A percentile compares a stretch with the other conserved stretches of the same genome.
Evolutionary conservation across 805 yeast species (phyloP).

Genomic region (Ogataea neopini): DNA sequence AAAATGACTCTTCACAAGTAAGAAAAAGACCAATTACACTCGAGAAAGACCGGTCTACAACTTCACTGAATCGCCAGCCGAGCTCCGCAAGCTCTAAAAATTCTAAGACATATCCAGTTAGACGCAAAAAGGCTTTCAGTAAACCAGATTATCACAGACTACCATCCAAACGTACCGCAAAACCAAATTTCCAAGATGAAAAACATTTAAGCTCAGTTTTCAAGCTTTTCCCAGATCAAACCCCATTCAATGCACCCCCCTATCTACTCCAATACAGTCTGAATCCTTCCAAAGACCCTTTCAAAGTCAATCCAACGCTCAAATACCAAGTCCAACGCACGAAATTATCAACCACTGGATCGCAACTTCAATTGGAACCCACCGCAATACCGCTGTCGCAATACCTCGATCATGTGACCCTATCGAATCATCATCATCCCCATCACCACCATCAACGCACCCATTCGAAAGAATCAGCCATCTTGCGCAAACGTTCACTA

Average conservation of each 20-base stretch:
- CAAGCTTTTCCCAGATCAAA: slow-evolving; percentile 17
- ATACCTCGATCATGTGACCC: slow-evolving; percentile 9
- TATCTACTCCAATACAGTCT: slow-evolving; percentile 24
- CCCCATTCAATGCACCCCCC: slow-evolving; percentile 17
- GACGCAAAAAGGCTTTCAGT: slow-evolving; percentile 15
- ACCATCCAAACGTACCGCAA: slow-evolving; percentile 7
- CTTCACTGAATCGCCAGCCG: slow-evolving; percentile 5
- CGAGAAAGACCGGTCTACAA: not conserved
- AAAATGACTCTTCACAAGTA: not conserved
- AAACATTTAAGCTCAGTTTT: slow-evolving; percentile 20
- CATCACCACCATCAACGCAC: not conserved
- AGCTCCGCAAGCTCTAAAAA: slow-evolving; percentile 6
- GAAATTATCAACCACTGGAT: slow-evolving; percentile 6
- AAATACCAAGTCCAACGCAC: slow-evolving; percentile 22
- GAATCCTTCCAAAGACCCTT: slow-evolving; percentile 12
- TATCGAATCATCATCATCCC: not conserved
- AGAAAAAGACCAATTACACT: not conserved
- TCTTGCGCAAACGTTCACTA: slow-evolving; percentile 9
- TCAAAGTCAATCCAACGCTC: slow-evolving; percentile 26
- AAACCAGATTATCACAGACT: slow-evolving; percentile 16
- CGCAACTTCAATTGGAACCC: slow-evolving; percentile 17
- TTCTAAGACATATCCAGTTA: slow-evolving; percentile 8
- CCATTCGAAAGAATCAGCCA: not conserved
- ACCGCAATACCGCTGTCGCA: slow-evolving; percentile 18
- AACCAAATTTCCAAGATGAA: slow-evolving; percentile 9